Conservation (phyloP, 345 rosid species). For the Gossypium longicalyx region DNA sequence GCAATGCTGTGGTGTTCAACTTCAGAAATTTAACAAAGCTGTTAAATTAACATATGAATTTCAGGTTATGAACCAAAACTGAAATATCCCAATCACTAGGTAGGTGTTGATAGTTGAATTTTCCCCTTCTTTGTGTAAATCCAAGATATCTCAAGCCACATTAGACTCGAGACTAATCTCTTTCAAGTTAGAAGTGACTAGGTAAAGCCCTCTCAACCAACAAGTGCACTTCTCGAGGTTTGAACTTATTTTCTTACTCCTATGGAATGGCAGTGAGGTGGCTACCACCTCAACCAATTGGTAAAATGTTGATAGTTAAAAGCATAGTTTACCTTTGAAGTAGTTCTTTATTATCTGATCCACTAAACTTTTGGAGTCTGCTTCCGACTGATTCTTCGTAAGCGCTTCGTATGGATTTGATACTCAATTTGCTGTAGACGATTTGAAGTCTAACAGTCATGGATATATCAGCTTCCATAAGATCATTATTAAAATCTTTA, state of each 20-base stretch:
- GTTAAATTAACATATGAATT: background rate
- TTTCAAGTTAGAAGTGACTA: too few relatives aligned
- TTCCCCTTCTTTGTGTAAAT: too few relatives aligned
- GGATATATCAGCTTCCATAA: slow-evolving; percentile 60
- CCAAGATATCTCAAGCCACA: too few relatives aligned
- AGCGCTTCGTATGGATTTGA: slow-evolving; percentile 68
- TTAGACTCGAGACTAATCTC: too few relatives aligned
- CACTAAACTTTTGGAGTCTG: slow-evolving; percentile 69
- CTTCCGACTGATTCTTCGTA: slow-evolving; percentile 82
- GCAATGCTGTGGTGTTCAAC: background rate
- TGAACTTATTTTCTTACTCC: too few relatives aligned
- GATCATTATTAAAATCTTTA: slow-evolving; percentile 48
- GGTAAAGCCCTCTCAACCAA: too few relatives aligned
- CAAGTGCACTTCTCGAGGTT: too few relatives aligned
- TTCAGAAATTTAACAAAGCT: background rate
- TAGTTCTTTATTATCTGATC: slow-evolving; percentile 53
- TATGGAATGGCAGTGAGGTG: too few relatives aligned
- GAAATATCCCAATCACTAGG: background rate
- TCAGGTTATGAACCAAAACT: background rate
- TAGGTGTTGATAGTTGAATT: background rate
- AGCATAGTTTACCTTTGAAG: slow-evolving; percentile 56
- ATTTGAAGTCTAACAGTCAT: slow-evolving; percentile 79
- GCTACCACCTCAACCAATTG: too few relatives aligned
- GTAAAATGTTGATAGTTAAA: background rate
- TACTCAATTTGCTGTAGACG: slow-evolving; percentile 62